Base-by-base conservation (phyloP, 176 grass and related monocot species). In the Carex kokanica region DNA sequence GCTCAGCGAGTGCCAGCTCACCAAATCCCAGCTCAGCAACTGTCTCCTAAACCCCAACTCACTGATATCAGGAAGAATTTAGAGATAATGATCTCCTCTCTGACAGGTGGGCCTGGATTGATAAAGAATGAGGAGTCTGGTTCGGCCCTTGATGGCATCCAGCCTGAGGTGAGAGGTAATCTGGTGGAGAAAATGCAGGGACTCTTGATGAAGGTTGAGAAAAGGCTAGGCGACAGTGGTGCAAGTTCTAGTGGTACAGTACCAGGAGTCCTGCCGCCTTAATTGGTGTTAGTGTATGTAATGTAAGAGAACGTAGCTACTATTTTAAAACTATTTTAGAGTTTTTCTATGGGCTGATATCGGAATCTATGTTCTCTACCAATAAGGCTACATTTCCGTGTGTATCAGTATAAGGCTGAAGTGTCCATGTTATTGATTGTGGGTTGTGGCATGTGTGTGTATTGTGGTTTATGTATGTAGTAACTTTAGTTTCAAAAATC, bases 61-160 rank as follows among this genome's bases (percentile, higher is more conserved):
- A 41, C 70, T 3, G 92, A 93, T 54, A 82, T 98, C 36, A 95
- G 83, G 86, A 95, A 91, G 81, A 95, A 88, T 63, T 82, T 98
- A 52, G 91, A 98, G 88, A 93, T 52, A n/a, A 98, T 98, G 91
- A 98, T 98, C 18, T 91, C 80, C 18, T 75, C 83, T 34, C 83
- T 94, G 68, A 89, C 59, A 82, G 36, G 79, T 64, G 60, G 60
- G 5, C 47, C 79, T 1, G 60, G 36, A 49, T 47, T 64, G 60
- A 29, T 11, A 16, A 21, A 17, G 54, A 61, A 61, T 4, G 17
- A 31, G 78, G 78, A 61, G 16, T 40, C 74, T 29, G 3, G 78
- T 4, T 52, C 83, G 17, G 17, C 61, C 55, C 88, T 85, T 66
- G 87, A 86, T 55, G 83, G 72, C 23, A 83, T 54, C 18, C 47